phyloP scores from a whole-genome alignment of 805 yeast genomes.

The Candida rishiriensis region DNA sequence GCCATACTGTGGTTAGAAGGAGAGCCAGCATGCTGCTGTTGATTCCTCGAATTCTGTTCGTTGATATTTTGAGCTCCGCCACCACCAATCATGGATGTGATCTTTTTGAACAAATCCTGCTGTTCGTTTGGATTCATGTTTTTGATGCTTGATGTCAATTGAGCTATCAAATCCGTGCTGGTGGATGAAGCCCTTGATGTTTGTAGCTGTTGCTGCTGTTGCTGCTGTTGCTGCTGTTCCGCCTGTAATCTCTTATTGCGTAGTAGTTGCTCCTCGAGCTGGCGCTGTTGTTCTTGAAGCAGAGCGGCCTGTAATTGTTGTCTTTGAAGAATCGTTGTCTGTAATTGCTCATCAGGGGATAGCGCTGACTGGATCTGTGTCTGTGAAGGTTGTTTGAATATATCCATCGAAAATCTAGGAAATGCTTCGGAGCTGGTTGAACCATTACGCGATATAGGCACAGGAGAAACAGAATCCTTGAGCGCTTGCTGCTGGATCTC shows the following conservation, averaged over 20 bases:
- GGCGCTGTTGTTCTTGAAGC: conserved; percentile 1
- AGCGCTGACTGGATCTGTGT: too few species aligned
- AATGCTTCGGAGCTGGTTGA: conserved; percentile 7
- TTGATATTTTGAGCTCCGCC: not conserved
- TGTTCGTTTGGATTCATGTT: conserved; percentile 22
- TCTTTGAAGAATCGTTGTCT: not conserved
- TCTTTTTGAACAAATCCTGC: conserved; percentile 18
- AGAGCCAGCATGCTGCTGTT: not conserved
- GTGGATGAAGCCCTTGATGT: conserved; percentile 3
- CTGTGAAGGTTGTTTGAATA: conserved; percentile 10
- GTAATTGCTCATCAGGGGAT: not conserved
- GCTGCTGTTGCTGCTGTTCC: conserved; percentile 6
- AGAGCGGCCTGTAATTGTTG: conserved; percentile 1
- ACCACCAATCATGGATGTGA: conserved; percentile 6
- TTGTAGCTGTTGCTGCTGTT: conserved; percentile 4
- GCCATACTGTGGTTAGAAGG: not conserved
- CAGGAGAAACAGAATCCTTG: not conserved
- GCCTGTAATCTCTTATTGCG: not conserved
- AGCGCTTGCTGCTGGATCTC: not conserved
- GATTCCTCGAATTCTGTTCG: not conserved
- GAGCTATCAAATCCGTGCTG: conserved; percentile 24
- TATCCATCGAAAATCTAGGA: conserved; percentile 19
- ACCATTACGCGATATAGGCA: not conserved
- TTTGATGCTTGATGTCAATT: conserved; percentile 19
- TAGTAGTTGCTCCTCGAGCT: not conserved